Base-by-base conservation (phyloP, 2,329 filamentous ascomycete species). In the Nothopassalora personata region DNA sequence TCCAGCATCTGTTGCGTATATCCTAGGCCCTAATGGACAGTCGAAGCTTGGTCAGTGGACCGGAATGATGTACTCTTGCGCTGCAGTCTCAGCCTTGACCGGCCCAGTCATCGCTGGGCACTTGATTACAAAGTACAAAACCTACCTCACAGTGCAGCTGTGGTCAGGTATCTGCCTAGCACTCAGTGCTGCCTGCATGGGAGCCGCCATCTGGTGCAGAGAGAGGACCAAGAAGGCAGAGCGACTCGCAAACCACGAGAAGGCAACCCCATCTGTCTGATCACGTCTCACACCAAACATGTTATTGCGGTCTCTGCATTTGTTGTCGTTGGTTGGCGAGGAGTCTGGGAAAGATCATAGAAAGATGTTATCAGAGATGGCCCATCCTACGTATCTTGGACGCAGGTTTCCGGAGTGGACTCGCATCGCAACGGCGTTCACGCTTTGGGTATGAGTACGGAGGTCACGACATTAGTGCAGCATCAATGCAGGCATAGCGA, bases 11-110 rank as follows among this genome's bases (percentile, higher is more conserved):
- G 73, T 81, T 39, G 77, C 77, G 34, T 74, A 76, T 65, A 77
- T 81, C 45, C 72, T 81, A 58, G 73, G 70, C 7, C 60, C 66
- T 57, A 56, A 68, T 34, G 62, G 64, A 5, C 70, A 74, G 50
- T 66, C 73, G 53, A 77, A 75, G 57, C 74, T 81, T 7, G 79
- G 79, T 13, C 79, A 81, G 55, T 81, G 79, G 79, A 77, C 74
- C 3, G 79, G 79, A 46, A 80, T 81, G 78, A 80, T 81, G 79
- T 81, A 80, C 70, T 75, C 74, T 10, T 68, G 71, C 48, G 74
- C 78, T 8, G 77, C 77, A 1, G 65, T 76, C 1, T 76, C 75
- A n/a, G 73, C 77, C 1, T 71, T 81, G 9, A 70, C 73, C 4
- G 79, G 79, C 2, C 79, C 79, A 1, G 68, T 80, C 58, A 75